These are phyloP conservation scores for Lasiodiplodia sp. DNA, from an alignment of 2,329 filamentous ascomycete species.

Conservation along the genomic window DNA sequence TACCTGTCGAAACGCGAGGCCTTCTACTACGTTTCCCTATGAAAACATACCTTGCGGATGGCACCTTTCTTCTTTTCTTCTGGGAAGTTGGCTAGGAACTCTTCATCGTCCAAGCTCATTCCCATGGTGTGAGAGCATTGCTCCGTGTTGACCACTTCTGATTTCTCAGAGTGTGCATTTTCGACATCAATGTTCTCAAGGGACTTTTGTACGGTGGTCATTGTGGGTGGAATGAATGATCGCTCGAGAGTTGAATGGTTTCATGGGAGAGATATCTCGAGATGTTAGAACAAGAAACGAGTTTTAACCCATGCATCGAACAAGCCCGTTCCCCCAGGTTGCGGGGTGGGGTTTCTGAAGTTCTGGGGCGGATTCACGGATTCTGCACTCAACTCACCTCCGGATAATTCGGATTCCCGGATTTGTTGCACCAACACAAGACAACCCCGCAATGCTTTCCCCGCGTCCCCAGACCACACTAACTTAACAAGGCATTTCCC, in stretches of 20 bases:
- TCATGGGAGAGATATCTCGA: neutral
- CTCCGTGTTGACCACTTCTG: neutral
- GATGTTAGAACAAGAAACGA: neutral
- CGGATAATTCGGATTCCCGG: no score
- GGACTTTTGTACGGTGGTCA: neutral
- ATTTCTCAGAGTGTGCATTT: neutral
- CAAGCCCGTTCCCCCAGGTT: neutral
- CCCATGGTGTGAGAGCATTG: conserved; percentile 1
- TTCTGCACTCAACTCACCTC: no score
- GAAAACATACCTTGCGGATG: conserved; percentile 35
- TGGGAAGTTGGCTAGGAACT: conserved; percentile 38
- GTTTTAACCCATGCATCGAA: neutral
- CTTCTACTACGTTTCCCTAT: neutral
- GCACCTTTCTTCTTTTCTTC: conserved; percentile 36
- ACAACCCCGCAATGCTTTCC: no score
- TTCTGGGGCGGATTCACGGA: no score
- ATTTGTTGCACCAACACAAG: no score
- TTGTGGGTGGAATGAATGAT: neutral
- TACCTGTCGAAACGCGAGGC: neutral
- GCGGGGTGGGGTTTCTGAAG: neutral
- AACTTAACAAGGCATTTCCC: no score
- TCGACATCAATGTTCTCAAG: neutral
- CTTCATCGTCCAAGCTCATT: conserved; percentile 38
- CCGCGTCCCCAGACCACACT: no score
- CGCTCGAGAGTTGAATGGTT: no score